Percentiles rank a stretch among this genome's conserved stretches.
phyloP scores from a whole-genome alignment of 345 rosid species.

The Geranium rotundifolium region DNA sequence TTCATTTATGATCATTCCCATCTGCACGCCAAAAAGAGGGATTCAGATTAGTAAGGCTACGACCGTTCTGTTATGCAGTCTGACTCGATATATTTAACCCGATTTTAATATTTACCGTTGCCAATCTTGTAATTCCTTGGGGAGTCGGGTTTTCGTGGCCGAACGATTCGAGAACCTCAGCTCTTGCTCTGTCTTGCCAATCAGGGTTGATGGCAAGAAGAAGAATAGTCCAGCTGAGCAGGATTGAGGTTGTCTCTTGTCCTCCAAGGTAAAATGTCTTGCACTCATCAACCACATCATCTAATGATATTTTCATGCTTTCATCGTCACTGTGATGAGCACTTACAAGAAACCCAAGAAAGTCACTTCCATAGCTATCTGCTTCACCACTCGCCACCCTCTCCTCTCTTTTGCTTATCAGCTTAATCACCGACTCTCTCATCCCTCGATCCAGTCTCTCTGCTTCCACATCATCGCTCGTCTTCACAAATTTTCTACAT shows the following conservation, averaged over 20 bases:
- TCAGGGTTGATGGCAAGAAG: conserved; percentile 30
- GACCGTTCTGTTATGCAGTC: no score
- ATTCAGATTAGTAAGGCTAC: no score
- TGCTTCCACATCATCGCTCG: conserved; percentile 16
- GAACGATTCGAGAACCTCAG: conserved; percentile 18
- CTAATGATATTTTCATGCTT: conserved; percentile 9
- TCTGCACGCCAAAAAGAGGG: conserved; percentile 3
- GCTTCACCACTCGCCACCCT: conserved; percentile 2
- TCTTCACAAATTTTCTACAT: conserved; percentile 20
- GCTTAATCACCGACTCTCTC: neutral
- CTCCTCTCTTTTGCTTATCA: conserved; percentile 18
- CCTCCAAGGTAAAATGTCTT: conserved; percentile 28
- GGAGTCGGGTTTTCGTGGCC: conserved; percentile 21
- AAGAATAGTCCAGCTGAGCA: conserved; percentile 27
- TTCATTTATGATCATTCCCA: conserved; percentile 23
- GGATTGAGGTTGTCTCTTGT: conserved; percentile 21
- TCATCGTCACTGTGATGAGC: conserved; percentile 10
- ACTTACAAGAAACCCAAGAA: conserved; percentile 19
- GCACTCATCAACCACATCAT: conserved; percentile 32
- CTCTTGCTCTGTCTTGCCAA: conserved; percentile 34
- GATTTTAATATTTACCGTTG: no score
- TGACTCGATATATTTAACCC: no score
- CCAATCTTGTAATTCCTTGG: conserved; percentile 23
- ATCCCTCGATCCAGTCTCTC: conserved; percentile 11
- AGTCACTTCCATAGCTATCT: conserved; percentile 20